These are phyloP conservation scores for Kwoniella europaea DNA, from an alignment of 768 basidiomycete genomes.

Conservation along the genomic window DNA sequence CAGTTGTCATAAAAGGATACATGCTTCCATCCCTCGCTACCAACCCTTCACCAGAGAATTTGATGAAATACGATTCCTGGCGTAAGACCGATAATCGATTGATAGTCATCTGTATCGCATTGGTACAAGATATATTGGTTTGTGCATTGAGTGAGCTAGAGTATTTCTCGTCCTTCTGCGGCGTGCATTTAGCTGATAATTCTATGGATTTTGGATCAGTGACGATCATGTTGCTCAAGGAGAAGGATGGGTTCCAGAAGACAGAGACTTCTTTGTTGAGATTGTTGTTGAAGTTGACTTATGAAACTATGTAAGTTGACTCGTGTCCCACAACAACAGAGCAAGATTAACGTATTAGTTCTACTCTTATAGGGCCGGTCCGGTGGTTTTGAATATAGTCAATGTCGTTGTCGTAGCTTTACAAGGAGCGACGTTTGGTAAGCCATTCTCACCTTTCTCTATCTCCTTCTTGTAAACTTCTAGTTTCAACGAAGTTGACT, in stretches of 20 bases:
- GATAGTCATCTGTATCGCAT: slow-evolving; percentile 20
- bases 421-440: slow-evolving; percentile 29
- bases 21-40: slow-evolving; percentile 22
- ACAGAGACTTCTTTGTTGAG: slow-evolving; percentile 12
- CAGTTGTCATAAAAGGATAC: slow-evolving; percentile 27
- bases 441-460: slow-evolving; percentile 1
- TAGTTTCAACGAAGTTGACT: not conserved
- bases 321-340: not conserved
- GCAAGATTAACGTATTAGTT: too few relatives aligned
- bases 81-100: slow-evolving; percentile 18
- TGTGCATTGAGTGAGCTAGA: slow-evolving; percentile 18
- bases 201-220: not conserved
- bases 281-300: slow-evolving; percentile 18
- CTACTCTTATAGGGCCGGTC: slow-evolving; percentile 14
- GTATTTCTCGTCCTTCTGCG: not conserved
- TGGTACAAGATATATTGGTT: slow-evolving; percentile 19
- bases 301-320: slow-evolving; percentile 24
- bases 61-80: slow-evolving; percentile 19
- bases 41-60: not conserved
- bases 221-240: slow-evolving; percentile 24
- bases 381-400: slow-evolving; percentile 17
- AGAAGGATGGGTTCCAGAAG: slow-evolving; percentile 11
- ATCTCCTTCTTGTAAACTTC: not conserved
- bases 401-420: slow-evolving; percentile 18
- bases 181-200: not conserved